These are phyloP conservation scores for Hirsutella thompsonii DNA, from an alignment of 2,329 filamentous ascomycete species.

Conservation along the genomic window DNA sequence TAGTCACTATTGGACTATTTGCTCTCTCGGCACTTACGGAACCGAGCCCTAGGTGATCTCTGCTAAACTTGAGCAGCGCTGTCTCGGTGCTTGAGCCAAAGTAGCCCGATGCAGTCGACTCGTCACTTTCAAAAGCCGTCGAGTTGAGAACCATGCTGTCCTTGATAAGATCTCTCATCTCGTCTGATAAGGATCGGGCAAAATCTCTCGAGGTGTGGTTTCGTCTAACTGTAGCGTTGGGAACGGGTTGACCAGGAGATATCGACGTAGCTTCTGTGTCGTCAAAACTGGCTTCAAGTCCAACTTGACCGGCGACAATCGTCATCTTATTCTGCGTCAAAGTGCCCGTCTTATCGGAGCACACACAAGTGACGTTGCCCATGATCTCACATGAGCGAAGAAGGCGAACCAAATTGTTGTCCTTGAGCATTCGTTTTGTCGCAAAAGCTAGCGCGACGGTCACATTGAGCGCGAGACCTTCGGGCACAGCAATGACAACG, in stretches of 20 bases:
- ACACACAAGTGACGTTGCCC: conserved; percentile 51
- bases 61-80: conserved; percentile 35
- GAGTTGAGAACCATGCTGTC: conserved; percentile 33
- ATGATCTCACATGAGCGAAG: conserved; percentile 49
- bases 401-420: conserved; percentile 48
- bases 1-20: conserved; percentile 30
- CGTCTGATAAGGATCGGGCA: conserved; percentile 16
- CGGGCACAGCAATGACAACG: conserved; percentile 46
- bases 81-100: conserved; percentile 44
- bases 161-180: conserved; percentile 23
- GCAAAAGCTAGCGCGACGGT: conserved; percentile 50
- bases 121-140: conserved; percentile 38
- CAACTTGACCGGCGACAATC: conserved; percentile 43
- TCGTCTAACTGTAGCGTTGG: conserved; percentile 9
- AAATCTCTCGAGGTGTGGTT: conserved; percentile 15
- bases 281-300: conserved; percentile 23
- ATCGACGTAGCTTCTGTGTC: conserved; percentile 15
- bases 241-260: conserved; percentile 9
- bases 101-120: conserved; percentile 23
- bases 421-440: conserved; percentile 48
- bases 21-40: conserved; percentile 31
- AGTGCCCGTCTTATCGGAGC: conserved; percentile 55
- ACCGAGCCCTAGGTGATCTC: conserved; percentile 33
- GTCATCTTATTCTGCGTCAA: conserved; percentile 53
- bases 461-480: conserved; percentile 47